phyloP scores from a whole-genome alignment of 78 protist species.

The Protostelium mycophagum region DNA sequence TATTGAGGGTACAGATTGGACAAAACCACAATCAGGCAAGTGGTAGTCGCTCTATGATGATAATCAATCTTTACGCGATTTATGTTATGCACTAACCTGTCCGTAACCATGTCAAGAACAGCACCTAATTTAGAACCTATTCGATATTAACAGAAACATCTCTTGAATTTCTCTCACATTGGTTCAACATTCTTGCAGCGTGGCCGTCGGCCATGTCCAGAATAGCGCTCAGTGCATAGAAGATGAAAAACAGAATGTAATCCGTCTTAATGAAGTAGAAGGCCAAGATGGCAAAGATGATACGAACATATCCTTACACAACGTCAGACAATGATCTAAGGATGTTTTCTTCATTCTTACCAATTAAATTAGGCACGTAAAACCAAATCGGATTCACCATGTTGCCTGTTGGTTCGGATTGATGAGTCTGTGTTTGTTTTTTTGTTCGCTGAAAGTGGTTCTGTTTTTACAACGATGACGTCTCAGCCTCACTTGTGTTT shows the following conservation, averaged over 20 bases:
- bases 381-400: conserved; percentile 51
- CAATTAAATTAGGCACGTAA: conserved; percentile 73
- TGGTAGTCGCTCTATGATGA: conserved; percentile 56
- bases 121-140: conserved; percentile 78
- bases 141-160: neutral
- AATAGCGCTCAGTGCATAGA: conserved; percentile 51
- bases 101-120: conserved; percentile 85
- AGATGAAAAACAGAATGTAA: conserved; percentile 35
- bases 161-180: conserved; percentile 24
- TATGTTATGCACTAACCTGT: conserved; percentile 5
- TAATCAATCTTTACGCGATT: neutral
- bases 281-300: conserved; percentile 39
- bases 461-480: no score
- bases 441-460: no score
- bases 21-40: conserved; percentile 54
- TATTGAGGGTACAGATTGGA: conserved; percentile 39
- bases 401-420: neutral
- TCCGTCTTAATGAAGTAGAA: conserved; percentile 29
- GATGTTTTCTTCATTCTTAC: neutral
- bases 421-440: no score
- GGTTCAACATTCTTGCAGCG: conserved; percentile 71
- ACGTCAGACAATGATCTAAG: neutral
- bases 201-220: conserved; percentile 83
- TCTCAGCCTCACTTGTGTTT: no score
- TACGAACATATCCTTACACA: conserved; percentile 43